Evolutionary conservation across 345 rosid genomes (phyloP).

Genomic region (Populus deltoides): DNA sequence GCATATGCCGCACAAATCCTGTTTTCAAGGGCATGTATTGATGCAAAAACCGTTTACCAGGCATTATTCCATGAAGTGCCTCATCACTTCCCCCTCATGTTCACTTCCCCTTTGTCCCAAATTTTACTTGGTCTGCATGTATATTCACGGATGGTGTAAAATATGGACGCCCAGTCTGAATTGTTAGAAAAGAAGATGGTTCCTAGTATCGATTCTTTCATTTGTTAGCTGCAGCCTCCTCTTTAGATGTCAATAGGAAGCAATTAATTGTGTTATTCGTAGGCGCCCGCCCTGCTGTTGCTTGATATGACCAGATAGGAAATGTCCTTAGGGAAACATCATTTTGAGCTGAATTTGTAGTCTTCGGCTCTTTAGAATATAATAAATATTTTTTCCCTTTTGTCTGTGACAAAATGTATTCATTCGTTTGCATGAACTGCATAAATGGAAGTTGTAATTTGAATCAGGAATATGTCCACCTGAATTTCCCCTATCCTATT

Average conservation of each 20-base stretch:
- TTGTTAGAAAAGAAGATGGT: not conserved
- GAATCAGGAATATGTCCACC: not conserved
- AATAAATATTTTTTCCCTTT: not conserved
- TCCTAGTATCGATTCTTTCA: slow-evolving; percentile 37
- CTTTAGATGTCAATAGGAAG: slow-evolving; percentile 2
- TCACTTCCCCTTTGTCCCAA: not conserved
- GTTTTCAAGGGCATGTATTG: slow-evolving; percentile 98
- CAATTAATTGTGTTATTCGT: slow-evolving; percentile 1
- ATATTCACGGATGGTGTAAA: slow-evolving; percentile 2
- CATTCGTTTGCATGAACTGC: slow-evolving; percentile 19
- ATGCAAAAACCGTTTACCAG: slow-evolving; percentile 7
- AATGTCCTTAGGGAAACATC: slow-evolving; percentile 7
- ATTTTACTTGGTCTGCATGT: slow-evolving; percentile 11
- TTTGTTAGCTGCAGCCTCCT: slow-evolving; percentile 20
- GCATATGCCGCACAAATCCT: slow-evolving; percentile 99
- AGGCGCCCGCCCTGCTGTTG: not conserved
- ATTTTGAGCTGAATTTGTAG: slow-evolving; percentile 25
- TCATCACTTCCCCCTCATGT: not conserved
- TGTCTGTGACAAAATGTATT: slow-evolving; percentile 11
- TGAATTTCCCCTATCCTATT: not conserved
- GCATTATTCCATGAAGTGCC: not conserved
- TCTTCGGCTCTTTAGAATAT: slow-evolving; percentile 20
- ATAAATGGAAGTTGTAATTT: slow-evolving; percentile 4
- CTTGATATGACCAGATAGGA: not conserved
- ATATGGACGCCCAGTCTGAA: not conserved